Conservation (phyloP, 441 rosid species). For the Euphorbia celastroides region DNA sequence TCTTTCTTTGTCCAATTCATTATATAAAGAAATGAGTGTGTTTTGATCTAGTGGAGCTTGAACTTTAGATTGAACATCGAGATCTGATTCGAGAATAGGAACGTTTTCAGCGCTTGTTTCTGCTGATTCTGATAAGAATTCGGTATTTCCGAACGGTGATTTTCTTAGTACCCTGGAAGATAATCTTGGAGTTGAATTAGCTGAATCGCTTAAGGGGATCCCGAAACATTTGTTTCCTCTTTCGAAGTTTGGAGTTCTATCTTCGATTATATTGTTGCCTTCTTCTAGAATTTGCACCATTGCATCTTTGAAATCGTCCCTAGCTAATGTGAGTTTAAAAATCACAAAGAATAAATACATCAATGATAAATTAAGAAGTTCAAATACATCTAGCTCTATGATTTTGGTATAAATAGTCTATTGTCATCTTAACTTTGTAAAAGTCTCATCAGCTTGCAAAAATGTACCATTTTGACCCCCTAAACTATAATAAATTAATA, state of each 20-base stretch:
- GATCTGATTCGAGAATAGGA: conserved; percentile 51
- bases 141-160: conserved; percentile 50
- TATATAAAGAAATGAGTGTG: conserved; percentile 69
- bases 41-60: conserved; percentile 74
- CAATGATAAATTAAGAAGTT: too few species aligned
- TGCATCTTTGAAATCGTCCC: conserved; percentile 38
- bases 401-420: too few species aligned
- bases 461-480: too few species aligned
- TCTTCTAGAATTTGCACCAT: conserved; percentile 34
- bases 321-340: conserved; percentile 18
- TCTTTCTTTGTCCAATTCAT: conserved; percentile 94
- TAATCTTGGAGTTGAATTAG: conserved; percentile 54
- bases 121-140: conserved; percentile 32
- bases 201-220: conserved; percentile 52
- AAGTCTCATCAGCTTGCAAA: too few species aligned
- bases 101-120: conserved; percentile 31
- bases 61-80: conserved; percentile 51
- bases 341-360: background rate
- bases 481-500: too few species aligned
- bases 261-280: conserved; percentile 37
- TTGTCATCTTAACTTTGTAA: too few species aligned
- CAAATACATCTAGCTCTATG: too few species aligned
- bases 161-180: conserved; percentile 36
- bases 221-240: conserved; percentile 75
- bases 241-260: conserved; percentile 48